Percentiles rank a stretch among this genome's conserved stretches.
phyloP scores from a whole-genome alignment of 208 protist genomes.

The Wallacemonas sp. region DNA sequence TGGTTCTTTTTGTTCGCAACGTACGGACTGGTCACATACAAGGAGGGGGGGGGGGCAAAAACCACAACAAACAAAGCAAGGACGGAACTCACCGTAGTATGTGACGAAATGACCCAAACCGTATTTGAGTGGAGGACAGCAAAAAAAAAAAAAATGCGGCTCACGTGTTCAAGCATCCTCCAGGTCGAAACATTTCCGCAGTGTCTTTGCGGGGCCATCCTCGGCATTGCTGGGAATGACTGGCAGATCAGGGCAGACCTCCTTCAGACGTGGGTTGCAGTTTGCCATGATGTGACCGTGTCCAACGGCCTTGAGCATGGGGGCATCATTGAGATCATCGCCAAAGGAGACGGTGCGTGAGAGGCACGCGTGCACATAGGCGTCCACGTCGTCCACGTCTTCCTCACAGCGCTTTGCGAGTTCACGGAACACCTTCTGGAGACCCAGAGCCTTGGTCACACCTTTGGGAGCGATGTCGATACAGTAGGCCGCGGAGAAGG shows the following conservation, averaged over 20 bases:
- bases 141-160: conserved; percentile 13
- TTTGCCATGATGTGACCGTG: conserved; percentile 19
- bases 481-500: conserved; percentile 28
- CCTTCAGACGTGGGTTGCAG: conserved; percentile 18
- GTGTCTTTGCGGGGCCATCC: conserved; percentile 17
- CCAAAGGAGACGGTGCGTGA: conserved; percentile 17
- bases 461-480: conserved; percentile 10
- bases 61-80: not conserved
- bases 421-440: conserved; percentile 24
- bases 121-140: conserved; percentile 5
- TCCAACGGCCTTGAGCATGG: conserved; percentile 12
- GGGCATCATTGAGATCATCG: conserved; percentile 21
- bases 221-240: conserved; percentile 21
- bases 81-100: too few species aligned
- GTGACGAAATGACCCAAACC: too few species aligned
- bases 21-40: too few species aligned
- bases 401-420: conserved; percentile 35
- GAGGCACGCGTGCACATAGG: conserved; percentile 12
- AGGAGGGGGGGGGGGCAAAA: not conserved
- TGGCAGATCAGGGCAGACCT: conserved; percentile 4
- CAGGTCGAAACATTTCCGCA: conserved; percentile 5
- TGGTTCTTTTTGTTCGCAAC: too few species aligned
- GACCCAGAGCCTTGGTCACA: conserved; percentile 29
- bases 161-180: not conserved
- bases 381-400: conserved; percentile 12